phyloP scores from a whole-genome alignment of 495 filamentous ascomycete species.

The Lasiosphaeris hirsuta region DNA sequence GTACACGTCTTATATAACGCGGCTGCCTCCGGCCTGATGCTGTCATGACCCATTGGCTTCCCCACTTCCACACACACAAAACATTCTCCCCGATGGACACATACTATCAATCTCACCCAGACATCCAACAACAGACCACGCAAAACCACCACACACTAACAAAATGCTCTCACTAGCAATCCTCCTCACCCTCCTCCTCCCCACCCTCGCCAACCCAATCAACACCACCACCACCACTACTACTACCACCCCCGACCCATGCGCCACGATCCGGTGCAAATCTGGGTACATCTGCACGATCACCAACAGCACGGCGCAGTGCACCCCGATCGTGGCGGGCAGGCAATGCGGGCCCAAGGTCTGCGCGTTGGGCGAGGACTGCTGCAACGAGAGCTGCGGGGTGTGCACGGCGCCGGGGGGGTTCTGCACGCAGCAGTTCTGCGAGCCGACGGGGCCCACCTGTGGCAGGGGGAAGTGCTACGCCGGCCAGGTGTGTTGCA shows the following conservation, averaged over 20 bases:
- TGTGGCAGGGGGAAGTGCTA: background rate
- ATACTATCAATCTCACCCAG: too few relatives aligned
- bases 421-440: background rate
- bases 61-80: too few relatives aligned
- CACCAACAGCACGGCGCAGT: background rate
- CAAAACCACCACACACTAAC: too few relatives aligned
- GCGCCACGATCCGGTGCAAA: background rate
- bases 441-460: background rate
- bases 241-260: background rate
- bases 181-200: too few relatives aligned
- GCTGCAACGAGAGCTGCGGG: constrained; percentile 1
- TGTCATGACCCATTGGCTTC: too few relatives aligned
- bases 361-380: background rate
- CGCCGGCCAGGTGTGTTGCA: constrained; percentile 1
- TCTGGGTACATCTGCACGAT: background rate
- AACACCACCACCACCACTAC: too few relatives aligned
- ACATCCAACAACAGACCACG: too few relatives aligned
- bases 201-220: too few relatives aligned
- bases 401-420: constrained; percentile 6
- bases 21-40: too few relatives aligned
- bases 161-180: too few relatives aligned
- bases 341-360: background rate
- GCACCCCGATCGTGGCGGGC: background rate
- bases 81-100: too few relatives aligned
- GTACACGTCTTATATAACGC: too few relatives aligned